A percentile compares a stretch with the other conserved stretches of the same genome.
phyloP scores from a whole-genome alignment of 2,329 filamentous ascomycete genomes.

The Monosporascus sp. region DNA sequence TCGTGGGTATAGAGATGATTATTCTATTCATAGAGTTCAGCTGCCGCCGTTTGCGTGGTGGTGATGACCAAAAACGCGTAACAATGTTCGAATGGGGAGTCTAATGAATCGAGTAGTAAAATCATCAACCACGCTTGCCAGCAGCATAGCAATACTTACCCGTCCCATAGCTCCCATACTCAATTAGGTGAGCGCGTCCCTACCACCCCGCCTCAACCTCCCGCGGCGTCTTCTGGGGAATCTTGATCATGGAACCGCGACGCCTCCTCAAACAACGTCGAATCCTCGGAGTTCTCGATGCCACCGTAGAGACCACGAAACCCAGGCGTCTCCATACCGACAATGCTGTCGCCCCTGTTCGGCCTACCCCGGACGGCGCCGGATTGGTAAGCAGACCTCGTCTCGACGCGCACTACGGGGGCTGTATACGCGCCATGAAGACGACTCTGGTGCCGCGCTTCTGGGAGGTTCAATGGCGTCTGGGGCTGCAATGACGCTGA shows the following conservation, averaged over 20 bases:
- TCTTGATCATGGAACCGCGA: conserved; percentile 6
- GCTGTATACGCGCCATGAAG: conserved; percentile 39
- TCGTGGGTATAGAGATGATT: neutral
- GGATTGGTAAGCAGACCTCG: conserved; percentile 7
- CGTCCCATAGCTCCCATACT: too few relatives aligned
- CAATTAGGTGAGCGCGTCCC: too few relatives aligned
- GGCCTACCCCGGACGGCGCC: conserved; percentile 2
- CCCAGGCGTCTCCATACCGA: conserved; percentile 35
- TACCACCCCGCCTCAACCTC: neutral
- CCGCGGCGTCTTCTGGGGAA: neutral
- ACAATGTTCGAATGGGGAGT: neutral
- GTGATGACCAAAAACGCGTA: neutral
- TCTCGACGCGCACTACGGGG: conserved; percentile 21
- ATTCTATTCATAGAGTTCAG: neutral
- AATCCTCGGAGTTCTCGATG: conserved; percentile 41
- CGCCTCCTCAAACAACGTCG: conserved; percentile 28
- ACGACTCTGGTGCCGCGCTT: conserved; percentile 40
- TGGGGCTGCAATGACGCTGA: conserved; percentile 41
- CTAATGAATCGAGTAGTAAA: neutral
- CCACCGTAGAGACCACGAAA: conserved; percentile 43
- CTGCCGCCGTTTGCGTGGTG: neutral
- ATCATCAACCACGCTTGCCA: neutral
- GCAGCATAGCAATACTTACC: too few relatives aligned
- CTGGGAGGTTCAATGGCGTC: conserved; percentile 44
- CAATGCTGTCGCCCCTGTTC: conserved; percentile 28